phyloP scores from a whole-genome alignment of 108 stramenopile species.

The Pinguiococcus pyrenoidosus region DNA sequence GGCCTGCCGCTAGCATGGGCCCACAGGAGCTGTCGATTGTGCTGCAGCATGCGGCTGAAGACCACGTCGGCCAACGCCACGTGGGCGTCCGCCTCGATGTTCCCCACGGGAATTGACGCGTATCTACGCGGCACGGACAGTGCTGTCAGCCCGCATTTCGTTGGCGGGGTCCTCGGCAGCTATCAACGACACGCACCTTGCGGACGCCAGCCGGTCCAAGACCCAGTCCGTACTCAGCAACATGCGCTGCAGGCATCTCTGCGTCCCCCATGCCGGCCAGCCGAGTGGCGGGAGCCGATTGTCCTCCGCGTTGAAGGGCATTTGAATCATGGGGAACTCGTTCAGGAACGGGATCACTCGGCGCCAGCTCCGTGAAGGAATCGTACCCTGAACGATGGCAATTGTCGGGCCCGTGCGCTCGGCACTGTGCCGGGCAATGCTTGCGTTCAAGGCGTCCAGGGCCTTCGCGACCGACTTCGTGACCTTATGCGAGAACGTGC shows the following conservation, averaged over 20 bases:
- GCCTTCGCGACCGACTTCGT: too few relatives aligned
- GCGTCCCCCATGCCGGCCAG: constrained; percentile 76
- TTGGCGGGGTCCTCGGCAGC: too few relatives aligned
- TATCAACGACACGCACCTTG: too few relatives aligned
- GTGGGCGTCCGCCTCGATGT: constrained; percentile 63
- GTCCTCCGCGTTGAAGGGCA: constrained; percentile 63
- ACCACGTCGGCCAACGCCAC: constrained; percentile 61
- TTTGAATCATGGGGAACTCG: constrained; percentile 60
- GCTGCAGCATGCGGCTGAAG: constrained; percentile 53
- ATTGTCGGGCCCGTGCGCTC: too few relatives aligned
- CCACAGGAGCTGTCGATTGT: constrained; percentile 82
- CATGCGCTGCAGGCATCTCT: too few relatives aligned
- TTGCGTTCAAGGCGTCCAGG: too few relatives aligned
- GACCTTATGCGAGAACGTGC: too few relatives aligned
- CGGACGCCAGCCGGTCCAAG: background rate
- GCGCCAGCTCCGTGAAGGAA: constrained; percentile 41
- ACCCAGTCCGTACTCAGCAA: constrained; percentile 22
- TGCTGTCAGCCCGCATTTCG: too few relatives aligned
- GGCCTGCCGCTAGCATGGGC: constrained; percentile 58
- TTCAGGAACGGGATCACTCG: constrained; percentile 54
- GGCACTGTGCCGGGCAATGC: too few relatives aligned
- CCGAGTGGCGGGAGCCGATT: constrained; percentile 64
- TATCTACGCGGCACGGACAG: too few relatives aligned
- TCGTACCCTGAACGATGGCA: constrained; percentile 52
- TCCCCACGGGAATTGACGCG: constrained; percentile 71